These are phyloP conservation scores for Tetrahymena malaccensis DNA, from an alignment of 73 alveolate species.

Conservation along the genomic window DNA sequence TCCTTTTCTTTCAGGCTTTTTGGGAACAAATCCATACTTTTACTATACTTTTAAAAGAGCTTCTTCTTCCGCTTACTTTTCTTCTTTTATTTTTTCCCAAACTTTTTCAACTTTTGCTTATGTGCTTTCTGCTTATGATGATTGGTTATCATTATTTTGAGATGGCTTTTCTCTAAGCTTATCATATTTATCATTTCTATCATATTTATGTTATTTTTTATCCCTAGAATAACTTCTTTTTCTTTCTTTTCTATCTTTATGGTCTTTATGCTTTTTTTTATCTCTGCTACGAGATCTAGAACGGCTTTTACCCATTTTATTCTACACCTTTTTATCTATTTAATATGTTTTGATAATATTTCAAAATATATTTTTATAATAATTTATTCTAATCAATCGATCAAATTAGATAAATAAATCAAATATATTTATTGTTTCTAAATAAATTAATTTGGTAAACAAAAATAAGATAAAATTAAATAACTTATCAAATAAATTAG, in stretches of 20 bases:
- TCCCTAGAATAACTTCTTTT: not conserved
- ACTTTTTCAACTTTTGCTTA: not conserved
- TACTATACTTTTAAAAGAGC: not conserved
- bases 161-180: not conserved
- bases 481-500: too few species aligned
- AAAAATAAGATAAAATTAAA: too few species aligned
- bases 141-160: not conserved
- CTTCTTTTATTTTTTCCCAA: not conserved
- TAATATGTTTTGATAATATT: not conserved
- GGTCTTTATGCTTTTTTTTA: not conserved
- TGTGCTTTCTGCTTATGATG: not conserved
- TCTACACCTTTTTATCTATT: not conserved
- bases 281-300: not conserved
- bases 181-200: not conserved
- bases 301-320: not conserved
- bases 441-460: too few species aligned
- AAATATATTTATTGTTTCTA: too few species aligned
- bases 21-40: not conserved
- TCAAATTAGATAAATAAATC: not conserved
- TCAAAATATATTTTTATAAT: not conserved
- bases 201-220: not conserved
- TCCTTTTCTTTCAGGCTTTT: not conserved
- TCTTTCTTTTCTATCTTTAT: not conserved
- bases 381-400: not conserved
- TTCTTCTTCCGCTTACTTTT: not conserved